Base-by-base conservation (phyloP, 2,329 filamentous ascomycete genomes). In the Zasmidium citrigriseum region DNA sequence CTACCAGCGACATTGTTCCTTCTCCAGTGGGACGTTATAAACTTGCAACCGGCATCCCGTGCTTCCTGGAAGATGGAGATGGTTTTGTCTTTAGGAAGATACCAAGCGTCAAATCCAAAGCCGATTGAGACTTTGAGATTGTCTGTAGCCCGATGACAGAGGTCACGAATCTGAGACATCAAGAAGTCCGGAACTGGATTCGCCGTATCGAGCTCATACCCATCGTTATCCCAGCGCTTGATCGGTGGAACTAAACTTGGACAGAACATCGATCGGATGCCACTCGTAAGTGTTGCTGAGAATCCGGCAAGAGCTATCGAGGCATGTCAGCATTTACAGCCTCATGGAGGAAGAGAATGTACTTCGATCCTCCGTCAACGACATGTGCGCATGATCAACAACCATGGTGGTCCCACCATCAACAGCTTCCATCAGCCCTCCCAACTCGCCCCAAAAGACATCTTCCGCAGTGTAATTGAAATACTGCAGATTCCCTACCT, bases 361-460 rank as follows among this genome's bases (percentile, higher is more conserved):
- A 41, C 34, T n/a, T 9, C 34, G 34, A 41, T 41, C 34, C 14
- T 11, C 12, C 5, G 5, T 41, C 5, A 41, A 16, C 14, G 34
- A 41, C 34, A 41, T 52, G 16, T 75, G 73, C 0, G 74, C 69
- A 54, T 77, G 73, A 38, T 76, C 75, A 10, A 79, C 67, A n/a
- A 74, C 64, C 0, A 76, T 78, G 0, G 78, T 80, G 5, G 74
- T 78, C 0, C 78, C 78, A 0, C 70, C 75, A 44, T 80, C 75
- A 5, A 80, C 63, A 11, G 69, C 66, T 61, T 79, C 77, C 14
- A 78, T 64, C 16, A 69, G 69, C 1, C 77, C 78, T 10, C 70
- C 73, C 3, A 79, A 64, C 58, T 77, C 67, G n/a, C 77, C 77
- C 73, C 78, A 79, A 66, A 79, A 82, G 2, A 80, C 66, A 56